phyloP scores from a whole-genome alignment of 208 protist genomes.

The Trypanosoma mega region DNA sequence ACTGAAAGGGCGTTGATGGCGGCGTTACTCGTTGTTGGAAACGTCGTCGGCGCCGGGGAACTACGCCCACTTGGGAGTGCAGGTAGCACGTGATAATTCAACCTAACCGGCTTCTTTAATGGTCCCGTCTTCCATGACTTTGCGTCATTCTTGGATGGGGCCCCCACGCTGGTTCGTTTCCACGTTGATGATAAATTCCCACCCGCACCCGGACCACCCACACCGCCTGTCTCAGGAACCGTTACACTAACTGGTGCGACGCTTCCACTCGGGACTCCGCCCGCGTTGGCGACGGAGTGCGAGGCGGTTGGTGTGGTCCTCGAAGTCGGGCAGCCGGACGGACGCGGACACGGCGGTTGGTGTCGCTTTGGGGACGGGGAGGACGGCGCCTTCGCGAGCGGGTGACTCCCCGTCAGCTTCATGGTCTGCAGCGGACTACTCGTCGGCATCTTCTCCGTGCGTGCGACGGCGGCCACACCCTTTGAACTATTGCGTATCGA shows the following conservation, averaged over 20 bases:
- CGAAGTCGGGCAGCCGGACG: too few relatives aligned
- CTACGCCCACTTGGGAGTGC: neutral
- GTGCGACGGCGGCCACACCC: neutral
- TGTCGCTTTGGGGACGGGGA: slow-evolving; percentile 4
- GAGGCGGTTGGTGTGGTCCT: too few relatives aligned
- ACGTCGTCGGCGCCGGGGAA: neutral
- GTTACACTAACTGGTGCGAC: too few relatives aligned
- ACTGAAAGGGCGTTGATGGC: slow-evolving; percentile 7
- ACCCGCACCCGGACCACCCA: too few relatives aligned
- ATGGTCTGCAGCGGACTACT: slow-evolving; percentile 6
- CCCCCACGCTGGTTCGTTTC: neutral
- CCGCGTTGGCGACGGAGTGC: too few relatives aligned
- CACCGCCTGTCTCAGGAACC: too few relatives aligned
- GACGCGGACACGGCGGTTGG: neutral
- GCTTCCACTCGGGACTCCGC: too few relatives aligned
- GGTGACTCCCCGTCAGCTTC: slow-evolving; percentile 10
- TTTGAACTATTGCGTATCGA: slow-evolving; percentile 12
- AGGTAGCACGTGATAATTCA: slow-evolving; percentile 17
- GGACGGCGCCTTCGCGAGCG: neutral
- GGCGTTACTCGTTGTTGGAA: slow-evolving; percentile 2
- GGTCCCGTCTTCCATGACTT: slow-evolving; percentile 2
- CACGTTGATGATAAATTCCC: neutral
- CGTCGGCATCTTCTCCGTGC: slow-evolving; percentile 5
- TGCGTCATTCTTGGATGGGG: neutral
- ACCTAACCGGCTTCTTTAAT: slow-evolving; percentile 16